Evolutionary conservation across 257 asterid species (phyloP).

Genomic region (Primulina eburnea): DNA sequence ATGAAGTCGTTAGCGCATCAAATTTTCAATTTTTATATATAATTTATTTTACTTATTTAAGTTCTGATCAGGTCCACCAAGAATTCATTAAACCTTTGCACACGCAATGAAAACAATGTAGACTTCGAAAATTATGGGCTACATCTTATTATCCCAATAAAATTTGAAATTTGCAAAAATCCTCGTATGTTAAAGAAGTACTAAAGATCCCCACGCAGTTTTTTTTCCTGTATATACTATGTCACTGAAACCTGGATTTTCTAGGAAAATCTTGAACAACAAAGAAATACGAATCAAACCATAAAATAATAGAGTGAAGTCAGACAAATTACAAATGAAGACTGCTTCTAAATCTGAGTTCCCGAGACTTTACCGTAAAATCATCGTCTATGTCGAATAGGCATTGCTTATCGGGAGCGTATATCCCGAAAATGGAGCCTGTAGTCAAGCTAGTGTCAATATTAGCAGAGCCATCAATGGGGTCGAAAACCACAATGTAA

Average conservation of each 20-base stretch:
- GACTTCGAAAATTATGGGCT: too few species aligned
- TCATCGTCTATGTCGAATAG: conserved; percentile 53
- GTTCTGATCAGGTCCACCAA: background rate
- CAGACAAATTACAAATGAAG: too few species aligned
- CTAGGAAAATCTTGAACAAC: too few species aligned
- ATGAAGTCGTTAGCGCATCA: background rate
- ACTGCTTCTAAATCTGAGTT: background rate
- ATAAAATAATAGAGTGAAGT: too few species aligned
- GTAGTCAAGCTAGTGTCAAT: conserved; percentile 78
- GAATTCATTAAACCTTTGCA: background rate
- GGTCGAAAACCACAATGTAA: conserved; percentile 83
- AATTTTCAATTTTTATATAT: background rate
- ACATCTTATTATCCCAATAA: too few species aligned
- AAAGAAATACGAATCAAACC: too few species aligned
- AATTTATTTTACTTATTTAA: background rate
- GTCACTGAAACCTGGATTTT: too few species aligned
- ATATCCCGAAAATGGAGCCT: conserved; percentile 81
- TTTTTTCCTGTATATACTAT: too few species aligned
- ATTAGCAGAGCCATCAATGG: conserved; percentile 86
- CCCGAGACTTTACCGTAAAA: conserved; percentile 37
- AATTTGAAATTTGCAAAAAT: too few species aligned
- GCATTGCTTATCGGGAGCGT: conserved; percentile 68
- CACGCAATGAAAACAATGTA: too few species aligned
- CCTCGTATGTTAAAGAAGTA: too few species aligned
- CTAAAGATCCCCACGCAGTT: too few species aligned